Conservation (phyloP, 495 filamentous ascomycete genomes). For the Apiosordaria backusii region DNA sequence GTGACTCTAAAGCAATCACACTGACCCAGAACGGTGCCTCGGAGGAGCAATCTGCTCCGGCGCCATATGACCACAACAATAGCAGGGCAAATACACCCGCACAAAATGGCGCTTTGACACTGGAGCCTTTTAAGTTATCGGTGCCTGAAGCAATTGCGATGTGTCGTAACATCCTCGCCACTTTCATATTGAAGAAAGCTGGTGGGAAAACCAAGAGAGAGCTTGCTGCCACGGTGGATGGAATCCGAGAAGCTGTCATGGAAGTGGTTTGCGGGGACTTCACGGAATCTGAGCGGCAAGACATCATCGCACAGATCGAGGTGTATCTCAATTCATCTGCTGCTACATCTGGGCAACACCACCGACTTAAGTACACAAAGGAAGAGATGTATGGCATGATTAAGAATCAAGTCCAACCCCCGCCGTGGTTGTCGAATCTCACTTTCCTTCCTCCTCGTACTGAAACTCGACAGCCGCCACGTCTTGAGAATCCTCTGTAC, state of each 20-base stretch:
- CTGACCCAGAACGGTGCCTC: background rate
- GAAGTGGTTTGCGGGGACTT: background rate
- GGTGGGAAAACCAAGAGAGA: background rate
- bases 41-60: background rate
- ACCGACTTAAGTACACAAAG: conserved; percentile 4
- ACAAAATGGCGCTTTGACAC: background rate
- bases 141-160: background rate
- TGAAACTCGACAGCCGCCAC: background rate
- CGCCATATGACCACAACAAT: background rate
- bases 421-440: background rate
- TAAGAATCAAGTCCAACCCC: background rate
- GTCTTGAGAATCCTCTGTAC: background rate
- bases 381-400: conserved; percentile 6
- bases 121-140: background rate
- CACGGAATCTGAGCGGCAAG: background rate
- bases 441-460: conserved; percentile 1
- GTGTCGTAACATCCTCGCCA: background rate
- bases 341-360: too few relatives aligned
- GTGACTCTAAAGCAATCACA: background rate
- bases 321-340: background rate
- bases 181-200: background rate
- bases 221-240: background rate
- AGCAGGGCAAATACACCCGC: background rate
- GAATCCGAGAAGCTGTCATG: background rate
- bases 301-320: background rate